Percentiles rank a stretch among this genome's conserved stretches.
Evolutionary conservation across 306 rosid species (phyloP).

Genomic region (Dalbergia cochinchinensis): DNA sequence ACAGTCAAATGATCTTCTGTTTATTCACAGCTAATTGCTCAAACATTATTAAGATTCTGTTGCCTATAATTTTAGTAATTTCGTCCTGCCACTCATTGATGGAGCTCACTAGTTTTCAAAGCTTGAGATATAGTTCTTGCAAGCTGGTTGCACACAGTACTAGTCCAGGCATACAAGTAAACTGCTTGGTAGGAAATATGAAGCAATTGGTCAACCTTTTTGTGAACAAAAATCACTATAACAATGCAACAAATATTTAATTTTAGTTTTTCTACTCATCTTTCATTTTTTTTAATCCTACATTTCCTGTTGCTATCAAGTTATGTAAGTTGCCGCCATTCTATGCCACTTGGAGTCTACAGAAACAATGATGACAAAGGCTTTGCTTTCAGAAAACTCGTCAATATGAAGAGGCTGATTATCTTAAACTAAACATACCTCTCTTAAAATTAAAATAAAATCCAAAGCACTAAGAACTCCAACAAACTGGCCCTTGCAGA

Average conservation of each 20-base stretch:
- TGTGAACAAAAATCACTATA: slow-evolving; percentile 9
- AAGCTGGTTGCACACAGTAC: slow-evolving; percentile 19
- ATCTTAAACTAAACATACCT: slow-evolving; percentile 66
- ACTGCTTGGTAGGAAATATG: slow-evolving; percentile 4
- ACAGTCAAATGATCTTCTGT: slow-evolving; percentile 14
- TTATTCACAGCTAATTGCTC: slow-evolving; percentile 27
- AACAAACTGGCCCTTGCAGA: slow-evolving; percentile 85
- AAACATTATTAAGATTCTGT: slow-evolving; percentile 29
- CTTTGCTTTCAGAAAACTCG: slow-evolving; percentile 42
- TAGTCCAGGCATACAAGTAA: not conserved
- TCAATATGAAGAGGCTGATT: slow-evolving; percentile 36
- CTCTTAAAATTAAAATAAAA: slow-evolving; percentile 94
- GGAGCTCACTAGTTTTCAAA: slow-evolving; percentile 20
- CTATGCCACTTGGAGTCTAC: slow-evolving; percentile 24
- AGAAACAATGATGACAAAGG: slow-evolving; percentile 24
- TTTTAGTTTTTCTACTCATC: not conserved
- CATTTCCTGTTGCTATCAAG: not conserved
- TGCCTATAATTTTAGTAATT: not conserved
- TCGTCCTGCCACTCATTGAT: slow-evolving; percentile 10
- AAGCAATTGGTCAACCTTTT: slow-evolving; percentile 6
- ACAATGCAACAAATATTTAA: slow-evolving; percentile 9
- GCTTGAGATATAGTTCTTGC: slow-evolving; percentile 22
- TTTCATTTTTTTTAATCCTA: not conserved
- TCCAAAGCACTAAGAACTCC: slow-evolving; percentile 94
- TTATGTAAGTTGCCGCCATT: slow-evolving; percentile 27